A percentile compares a stretch with the other conserved stretches of the same genome.
Evolutionary conservation across 2,329 filamentous ascomycete species (phyloP).

Genomic region (Waltergamsia citrina): DNA sequence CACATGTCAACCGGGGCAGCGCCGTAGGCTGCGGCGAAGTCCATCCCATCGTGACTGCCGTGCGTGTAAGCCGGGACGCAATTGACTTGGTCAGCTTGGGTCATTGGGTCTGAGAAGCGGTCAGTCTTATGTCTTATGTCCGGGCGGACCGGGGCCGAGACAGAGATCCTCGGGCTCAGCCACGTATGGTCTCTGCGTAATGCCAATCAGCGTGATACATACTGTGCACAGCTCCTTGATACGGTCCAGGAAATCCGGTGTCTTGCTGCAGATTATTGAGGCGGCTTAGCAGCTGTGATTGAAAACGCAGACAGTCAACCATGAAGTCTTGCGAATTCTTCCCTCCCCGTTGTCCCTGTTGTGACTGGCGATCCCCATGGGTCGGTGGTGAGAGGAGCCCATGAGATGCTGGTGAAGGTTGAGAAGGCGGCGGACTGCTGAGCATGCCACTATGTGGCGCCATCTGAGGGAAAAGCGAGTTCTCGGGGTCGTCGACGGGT

Average conservation of each 20-base stretch:
- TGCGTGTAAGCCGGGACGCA: slow-evolving; percentile 8
- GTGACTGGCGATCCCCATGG: not conserved
- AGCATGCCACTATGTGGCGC: slow-evolving; percentile 5
- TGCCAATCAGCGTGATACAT: too few species aligned
- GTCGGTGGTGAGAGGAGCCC: slow-evolving; percentile 5
- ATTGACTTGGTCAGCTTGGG: slow-evolving; percentile 6
- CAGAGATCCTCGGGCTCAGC: too few species aligned
- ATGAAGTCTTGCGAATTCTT: slow-evolving; percentile 11
- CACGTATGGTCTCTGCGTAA: too few species aligned
- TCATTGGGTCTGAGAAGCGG: slow-evolving; percentile 3
- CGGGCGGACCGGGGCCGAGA: not conserved
- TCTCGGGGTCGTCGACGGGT: slow-evolving; percentile 4
- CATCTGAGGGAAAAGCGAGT: slow-evolving; percentile 7
- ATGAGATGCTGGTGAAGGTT: slow-evolving; percentile 4
- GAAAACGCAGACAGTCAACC: slow-evolving; percentile 14
- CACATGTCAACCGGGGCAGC: slow-evolving; percentile 8
- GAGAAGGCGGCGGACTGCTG: slow-evolving; percentile 10
- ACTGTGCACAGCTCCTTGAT: too few species aligned
- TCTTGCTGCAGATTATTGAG: slow-evolving; percentile 11
- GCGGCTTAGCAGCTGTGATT: slow-evolving; percentile 12
- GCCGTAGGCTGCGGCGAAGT: slow-evolving; percentile 11
- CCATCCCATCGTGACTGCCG: slow-evolving; percentile 9
- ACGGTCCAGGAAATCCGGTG: slow-evolving; percentile 1
- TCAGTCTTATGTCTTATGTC: not conserved
- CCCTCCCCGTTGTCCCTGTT: not conserved